Conservation (phyloP, 306 rosid species). For the Prinsepia uniflora region DNA sequence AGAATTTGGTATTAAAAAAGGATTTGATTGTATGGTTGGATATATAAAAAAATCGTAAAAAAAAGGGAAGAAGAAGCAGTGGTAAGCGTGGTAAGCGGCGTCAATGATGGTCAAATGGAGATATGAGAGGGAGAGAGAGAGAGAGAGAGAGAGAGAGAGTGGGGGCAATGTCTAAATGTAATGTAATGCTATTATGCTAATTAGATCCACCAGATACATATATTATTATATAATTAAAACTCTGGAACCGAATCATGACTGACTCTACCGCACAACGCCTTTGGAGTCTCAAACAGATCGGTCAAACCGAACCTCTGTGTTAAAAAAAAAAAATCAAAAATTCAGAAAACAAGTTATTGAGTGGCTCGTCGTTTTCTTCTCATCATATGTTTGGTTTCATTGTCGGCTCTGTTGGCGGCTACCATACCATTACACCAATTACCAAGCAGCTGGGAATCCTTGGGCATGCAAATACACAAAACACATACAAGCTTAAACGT, state of each 20-base stretch:
- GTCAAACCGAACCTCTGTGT: constrained; percentile 41
- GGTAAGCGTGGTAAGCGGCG: constrained; percentile 40
- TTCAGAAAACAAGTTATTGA: neutral
- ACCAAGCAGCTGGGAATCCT: neutral
- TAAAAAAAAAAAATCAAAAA: neutral
- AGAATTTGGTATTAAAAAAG: neutral
- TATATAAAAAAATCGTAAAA: neutral
- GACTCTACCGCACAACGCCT: constrained; percentile 35
- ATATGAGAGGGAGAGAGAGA: neutral
- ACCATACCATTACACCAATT: neutral
- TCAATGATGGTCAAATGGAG: constrained; percentile 24
- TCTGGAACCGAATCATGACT: constrained; percentile 33
- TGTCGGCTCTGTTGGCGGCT: constrained; percentile 29
- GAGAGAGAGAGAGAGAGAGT: neutral
- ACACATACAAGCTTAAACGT: neutral
- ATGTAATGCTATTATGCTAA: neutral
- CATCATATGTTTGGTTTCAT: neutral
- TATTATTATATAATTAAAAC: constrained; percentile 17
- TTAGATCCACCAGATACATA: constrained; percentile 18
- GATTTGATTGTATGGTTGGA: neutral
- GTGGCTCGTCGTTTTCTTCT: neutral
- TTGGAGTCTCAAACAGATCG: constrained; percentile 34
- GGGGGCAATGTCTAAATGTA: neutral
- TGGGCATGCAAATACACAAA: neutral
- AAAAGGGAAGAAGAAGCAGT: constrained; percentile 1